Percentiles rank a stretch among this genome's conserved stretches.
Evolutionary conservation across 2,329 filamentous ascomycete species (phyloP).

Genomic region (Fusarium illudens): DNA sequence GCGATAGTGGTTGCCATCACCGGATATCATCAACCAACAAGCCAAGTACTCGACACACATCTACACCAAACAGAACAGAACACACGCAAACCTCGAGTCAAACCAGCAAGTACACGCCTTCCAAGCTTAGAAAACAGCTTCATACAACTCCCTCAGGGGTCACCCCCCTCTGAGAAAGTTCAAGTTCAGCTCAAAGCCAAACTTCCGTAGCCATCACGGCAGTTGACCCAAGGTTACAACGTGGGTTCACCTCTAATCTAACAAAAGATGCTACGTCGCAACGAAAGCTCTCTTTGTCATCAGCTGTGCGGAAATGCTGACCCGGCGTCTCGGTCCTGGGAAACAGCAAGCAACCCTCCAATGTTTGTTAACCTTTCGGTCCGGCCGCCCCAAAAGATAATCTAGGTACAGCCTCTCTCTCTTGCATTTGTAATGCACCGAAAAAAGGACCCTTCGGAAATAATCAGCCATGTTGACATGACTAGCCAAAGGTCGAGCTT

Average conservation of each 20-base stretch:
- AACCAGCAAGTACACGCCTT: not conserved
- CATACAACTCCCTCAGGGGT: not conserved
- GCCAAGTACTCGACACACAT: too few relatives aligned
- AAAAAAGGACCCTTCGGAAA: constrained; percentile 5
- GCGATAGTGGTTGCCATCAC: not conserved
- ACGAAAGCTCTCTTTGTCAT: not conserved
- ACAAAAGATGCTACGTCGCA: not conserved
- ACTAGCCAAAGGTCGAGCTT: constrained; percentile 4
- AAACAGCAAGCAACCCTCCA: not conserved
- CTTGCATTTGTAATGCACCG: not conserved
- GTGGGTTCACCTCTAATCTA: not conserved
- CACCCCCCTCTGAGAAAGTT: not conserved
- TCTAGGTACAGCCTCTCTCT: too few relatives aligned
- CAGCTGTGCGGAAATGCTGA: not conserved
- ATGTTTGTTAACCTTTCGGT: not conserved
- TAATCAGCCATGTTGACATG: constrained; percentile 12
- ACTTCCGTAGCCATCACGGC: not conserved
- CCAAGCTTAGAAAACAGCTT: not conserved
- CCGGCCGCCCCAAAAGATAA: not conserved
- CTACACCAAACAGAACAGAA: too few relatives aligned
- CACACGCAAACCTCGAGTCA: too few relatives aligned
- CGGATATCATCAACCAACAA: not conserved
- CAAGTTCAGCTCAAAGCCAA: not conserved
- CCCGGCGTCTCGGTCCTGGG: not conserved
- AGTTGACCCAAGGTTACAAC: not conserved